Base-by-base conservation (phyloP, 768 basidiomycete genomes). In the Pleurotus giganteus region DNA sequence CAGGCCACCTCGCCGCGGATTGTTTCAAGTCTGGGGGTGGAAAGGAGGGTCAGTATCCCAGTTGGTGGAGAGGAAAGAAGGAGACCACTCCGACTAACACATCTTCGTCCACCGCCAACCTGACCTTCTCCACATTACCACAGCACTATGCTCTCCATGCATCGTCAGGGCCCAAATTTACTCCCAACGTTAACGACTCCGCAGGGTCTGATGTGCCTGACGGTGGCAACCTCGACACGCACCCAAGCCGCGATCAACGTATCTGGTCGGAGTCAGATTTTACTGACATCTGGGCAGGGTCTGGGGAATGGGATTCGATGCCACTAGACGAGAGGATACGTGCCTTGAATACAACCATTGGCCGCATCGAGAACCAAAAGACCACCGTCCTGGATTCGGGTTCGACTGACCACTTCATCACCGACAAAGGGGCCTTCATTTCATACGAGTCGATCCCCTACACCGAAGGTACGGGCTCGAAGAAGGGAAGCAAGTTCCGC, bases 1-100 rank as follows among this genome's bases (percentile, higher is more conserved):
- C n/a, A 0, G 64, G 69, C 0, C 70, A 73, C 29, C 41, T 55
- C 5, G 60, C 61, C 3, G 60, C 58, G 3, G 56, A 65, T 4
- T 74, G 71, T 54, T 75, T 68, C 61, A 65, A 61, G 58, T 58
- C 58, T 9, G 71, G 72, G 0, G 67, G 71, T 15, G 69, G 71
- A 11, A 74, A 71, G 34, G 70, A 71, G 37, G 72, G 73, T 6
- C 72, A 74, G 47, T 67, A 65, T 36, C 69, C 67, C 0, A 44
- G 17, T 55, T 2, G 57, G 58, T 11, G 66, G 65, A 24, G 47
- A 62, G 13, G 42, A 53, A 19, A 23, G 56, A n/a, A 49, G 58
- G 7, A 47, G 44, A 23, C 26, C 37, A 3, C 39, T 7, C n/a
- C 45, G 1, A 29, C 42, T 23, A 36, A 31, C 36, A 19, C n/a